Percentiles rank a stretch among this genome's conserved stretches.
Conservation (phyloP, 164 flowering plant species). For the Magnolia kwangsiensis region DNA sequence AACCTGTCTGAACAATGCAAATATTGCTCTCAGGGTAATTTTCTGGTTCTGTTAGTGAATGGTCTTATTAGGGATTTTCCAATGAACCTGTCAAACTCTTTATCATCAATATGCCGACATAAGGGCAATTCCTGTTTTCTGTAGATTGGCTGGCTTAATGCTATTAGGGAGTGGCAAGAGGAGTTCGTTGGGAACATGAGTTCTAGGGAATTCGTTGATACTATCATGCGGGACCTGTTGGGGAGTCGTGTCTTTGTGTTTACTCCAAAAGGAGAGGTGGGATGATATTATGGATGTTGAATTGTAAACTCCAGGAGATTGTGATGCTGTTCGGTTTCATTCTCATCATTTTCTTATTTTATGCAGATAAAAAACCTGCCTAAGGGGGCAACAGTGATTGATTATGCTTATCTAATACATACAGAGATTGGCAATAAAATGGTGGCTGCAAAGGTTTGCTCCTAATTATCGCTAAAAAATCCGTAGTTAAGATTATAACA, state of each 20-base stretch:
- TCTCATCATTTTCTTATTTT: not conserved
- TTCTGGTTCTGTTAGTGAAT: slow-evolving; percentile 5
- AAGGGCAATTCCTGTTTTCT: slow-evolving; percentile 28
- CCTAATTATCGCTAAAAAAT: not conserved
- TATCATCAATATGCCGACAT: slow-evolving; percentile 9
- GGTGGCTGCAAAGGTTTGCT: slow-evolving; percentile 96
- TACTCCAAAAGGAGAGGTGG: slow-evolving; percentile 97
- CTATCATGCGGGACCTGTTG: slow-evolving; percentile 80
- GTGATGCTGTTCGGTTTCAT: slow-evolving; percentile 1
- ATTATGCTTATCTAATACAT: slow-evolving; percentile 97
- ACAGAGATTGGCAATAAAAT: slow-evolving; percentile 98
- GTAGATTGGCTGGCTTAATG: slow-evolving; percentile 98
- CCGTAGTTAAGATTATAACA: not conserved
- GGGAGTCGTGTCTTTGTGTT: slow-evolving; percentile 98
- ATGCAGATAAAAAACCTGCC: slow-evolving; percentile 91
- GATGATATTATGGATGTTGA: not conserved
- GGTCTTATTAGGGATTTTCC: slow-evolving; percentile 6
- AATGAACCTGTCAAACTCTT: slow-evolving; percentile 10
- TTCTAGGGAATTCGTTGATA: slow-evolving; percentile 97
- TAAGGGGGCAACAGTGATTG: slow-evolving; percentile 89
- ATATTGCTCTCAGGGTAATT: slow-evolving; percentile 87
- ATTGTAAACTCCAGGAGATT: not conserved
- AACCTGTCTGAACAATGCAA: slow-evolving; percentile 75
- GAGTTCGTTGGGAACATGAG: slow-evolving; percentile 99
- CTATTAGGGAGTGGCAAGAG: slow-evolving; percentile 99